Base-by-base conservation (phyloP, 108 stramenopile genomes). In the Skeletonema potamos region DNA sequence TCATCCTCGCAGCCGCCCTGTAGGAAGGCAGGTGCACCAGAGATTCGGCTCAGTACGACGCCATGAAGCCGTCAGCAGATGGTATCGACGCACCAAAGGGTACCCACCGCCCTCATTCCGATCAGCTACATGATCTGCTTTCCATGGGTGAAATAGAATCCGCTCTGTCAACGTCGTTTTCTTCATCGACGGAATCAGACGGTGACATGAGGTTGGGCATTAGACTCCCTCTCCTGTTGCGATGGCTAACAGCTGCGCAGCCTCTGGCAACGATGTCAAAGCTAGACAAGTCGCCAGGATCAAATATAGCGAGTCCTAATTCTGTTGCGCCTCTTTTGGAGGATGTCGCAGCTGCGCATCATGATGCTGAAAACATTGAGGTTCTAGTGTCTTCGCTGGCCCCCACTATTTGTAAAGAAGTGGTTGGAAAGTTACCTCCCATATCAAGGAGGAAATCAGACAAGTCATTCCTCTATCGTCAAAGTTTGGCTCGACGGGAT, bases 291-390 rank as follows among this genome's bases (percentile, higher is more conserved):
- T 26, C 20, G 24, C 2, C 32, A 28, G 72, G 68, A 41, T 27
- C 64, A 0, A 46, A 84, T 64, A 15, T 80, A n/a, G 48, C 1
- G 22, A 24, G 48, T 51, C 15, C 22, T 24, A 54, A 87, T 66
- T 41, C 44, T 22, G 70, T 86, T 3, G 87, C 87, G 7, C 66
- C 79, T 65, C 74, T 84, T 26, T 62, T 90, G 64, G 92, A 93
- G 67, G 84, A 89, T 65, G 88, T 87, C 8, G 88, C 89, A 18
- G 89, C 88, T 24, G 72, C 81, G 30, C 77, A 93, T 66, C 87
- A 84, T 12, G 78, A 81, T 29, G 85, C 85, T 3, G 92, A 90
- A 79, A 84, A 80, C 32, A 72, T 90, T 1, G 89, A 90, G 36
- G 86, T 87, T 15, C 51, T 89, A 1, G 76, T 86, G 1, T 77